Evolutionary conservation across 305 asterid species (phyloP), one percentile per base, ranked within the genome.

Genomic region (Rubia balearica): DNA sequence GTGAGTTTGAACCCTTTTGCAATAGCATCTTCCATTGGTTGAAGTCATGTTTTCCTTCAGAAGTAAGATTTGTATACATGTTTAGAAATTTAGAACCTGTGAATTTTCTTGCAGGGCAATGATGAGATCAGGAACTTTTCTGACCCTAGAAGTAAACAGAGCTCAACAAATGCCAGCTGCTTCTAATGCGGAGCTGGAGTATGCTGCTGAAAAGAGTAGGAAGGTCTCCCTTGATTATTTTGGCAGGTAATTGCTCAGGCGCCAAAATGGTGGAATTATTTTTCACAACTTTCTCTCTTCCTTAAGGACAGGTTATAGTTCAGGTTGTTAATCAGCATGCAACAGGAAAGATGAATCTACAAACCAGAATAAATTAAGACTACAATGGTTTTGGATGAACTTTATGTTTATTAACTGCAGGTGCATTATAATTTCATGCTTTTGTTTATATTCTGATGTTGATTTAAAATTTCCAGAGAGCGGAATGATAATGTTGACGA

Each of bases 111-210:
- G 82, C 84, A 90, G 97, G 43, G 85, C 81, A 73, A 76, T 77
- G 71, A 76, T 85, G 90, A 75, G 84, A 71, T 74, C 74, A 74
- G 87, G 83, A 77, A 71, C 68, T 73, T 83, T 85, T 86, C 83
- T 74, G 43, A 85, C 88, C 73, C 83, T 82, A 19, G 76, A 42
- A 14, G 84, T 73, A 60, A 75, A 62, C 71, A 63, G 69, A 63
- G 77, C 72, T 73, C 79, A 72, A 36, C 70, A 38, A 41, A 80
- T 42, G 21, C 42, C 24, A n/a, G 14, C 71, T 55, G 80, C 73
- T 62, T 19, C 81, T 3, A 86, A 83, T 77, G 73, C 83, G 73
- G 87, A 80, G 65, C 78, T 82, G 75, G 83, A 80, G 75, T 83
- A 64, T 48, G 55, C 19, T 65, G 73, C 78, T 56, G 89, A 81